phyloP scores from a whole-genome alignment of 2,329 filamentous ascomycete species.

The Pezicula rhizophila region DNA sequence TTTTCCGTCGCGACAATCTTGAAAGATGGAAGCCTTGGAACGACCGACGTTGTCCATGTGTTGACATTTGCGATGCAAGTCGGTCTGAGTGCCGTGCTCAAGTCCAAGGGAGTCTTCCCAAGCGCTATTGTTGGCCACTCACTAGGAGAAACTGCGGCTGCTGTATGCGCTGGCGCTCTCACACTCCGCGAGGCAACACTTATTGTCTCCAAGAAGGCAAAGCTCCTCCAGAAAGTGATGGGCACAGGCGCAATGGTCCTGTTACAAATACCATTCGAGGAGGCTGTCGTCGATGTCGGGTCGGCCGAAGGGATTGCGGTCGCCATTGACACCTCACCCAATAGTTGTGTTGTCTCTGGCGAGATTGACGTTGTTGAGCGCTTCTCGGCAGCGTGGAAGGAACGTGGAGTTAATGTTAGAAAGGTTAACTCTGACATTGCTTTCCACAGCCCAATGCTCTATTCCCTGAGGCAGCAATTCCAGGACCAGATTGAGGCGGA shows the following conservation, averaged over 20 bases:
- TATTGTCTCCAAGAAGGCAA: constrained; percentile 29
- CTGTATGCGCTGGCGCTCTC: constrained; percentile 29
- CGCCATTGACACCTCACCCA: constrained; percentile 31
- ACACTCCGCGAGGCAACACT: constrained; percentile 29
- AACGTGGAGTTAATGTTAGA: constrained; percentile 23
- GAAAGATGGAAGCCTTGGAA: constrained; percentile 16
- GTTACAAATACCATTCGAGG: constrained; percentile 26
- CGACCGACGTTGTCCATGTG: constrained; percentile 26
- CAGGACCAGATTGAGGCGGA: constrained; percentile 16
- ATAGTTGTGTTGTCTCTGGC: constrained; percentile 27
- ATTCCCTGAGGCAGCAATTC: constrained; percentile 26
- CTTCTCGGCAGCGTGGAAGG: too few relatives aligned
- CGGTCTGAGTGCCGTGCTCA: constrained; percentile 27
- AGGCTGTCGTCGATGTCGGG: constrained; percentile 20
- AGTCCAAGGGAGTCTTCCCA: constrained; percentile 25
- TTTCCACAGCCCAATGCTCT: constrained; percentile 35
- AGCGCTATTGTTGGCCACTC: constrained; percentile 36
- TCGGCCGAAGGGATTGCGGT: constrained; percentile 22
- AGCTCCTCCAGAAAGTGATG: constrained; percentile 10
- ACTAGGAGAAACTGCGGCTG: constrained; percentile 35
- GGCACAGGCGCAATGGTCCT: constrained; percentile 24
- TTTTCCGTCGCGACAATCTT: constrained; percentile 18
- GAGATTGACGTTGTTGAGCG: neutral
- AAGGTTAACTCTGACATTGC: constrained; percentile 34
- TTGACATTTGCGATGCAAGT: constrained; percentile 32